phyloP scores from a whole-genome alignment of 345 rosid genomes.

The Euphorbia peplus region DNA sequence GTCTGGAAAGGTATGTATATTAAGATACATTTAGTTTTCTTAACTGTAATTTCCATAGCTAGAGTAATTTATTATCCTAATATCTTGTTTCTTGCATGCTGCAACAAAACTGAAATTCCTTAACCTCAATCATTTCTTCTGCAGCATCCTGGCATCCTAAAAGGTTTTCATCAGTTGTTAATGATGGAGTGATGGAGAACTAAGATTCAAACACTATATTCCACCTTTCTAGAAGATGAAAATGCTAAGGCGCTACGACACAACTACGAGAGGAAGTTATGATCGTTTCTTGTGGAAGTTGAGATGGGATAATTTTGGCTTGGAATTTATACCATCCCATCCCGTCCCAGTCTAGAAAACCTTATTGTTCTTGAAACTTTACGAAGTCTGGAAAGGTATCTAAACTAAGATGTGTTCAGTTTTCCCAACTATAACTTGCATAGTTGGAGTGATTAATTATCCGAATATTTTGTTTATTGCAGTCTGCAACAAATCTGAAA shows the following conservation, averaged over 20 bases:
- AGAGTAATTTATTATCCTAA: not conserved
- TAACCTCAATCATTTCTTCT: no score
- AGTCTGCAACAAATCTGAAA: not conserved
- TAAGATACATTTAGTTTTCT: not conserved
- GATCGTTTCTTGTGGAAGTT: slow-evolving; percentile 3
- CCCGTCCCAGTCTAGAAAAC: not conserved
- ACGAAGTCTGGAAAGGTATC: not conserved
- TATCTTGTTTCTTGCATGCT: not conserved
- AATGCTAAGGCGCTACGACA: slow-evolving; percentile 18
- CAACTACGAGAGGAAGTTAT: not conserved
- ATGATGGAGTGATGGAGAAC: not conserved
- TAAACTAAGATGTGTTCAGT: not conserved
- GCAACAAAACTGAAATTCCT: slow-evolving; percentile 15
- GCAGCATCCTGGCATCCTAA: no score
- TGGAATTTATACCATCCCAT: not conserved
- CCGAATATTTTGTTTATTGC: not conserved
- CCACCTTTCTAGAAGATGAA: slow-evolving; percentile 20
- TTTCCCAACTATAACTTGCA: not conserved
- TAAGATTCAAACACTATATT: no score
- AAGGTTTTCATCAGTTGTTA: no score
- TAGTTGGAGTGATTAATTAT: not conserved
- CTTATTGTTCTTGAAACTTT: slow-evolving; percentile 5
- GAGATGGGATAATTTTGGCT: slow-evolving; percentile 15
- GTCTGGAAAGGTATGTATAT: not conserved
- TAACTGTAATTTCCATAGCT: not conserved